Evolutionary conservation across 441 rosid species (phyloP), one percentile per base, ranked within the genome.

Genomic region (Gossypium laxum): DNA sequence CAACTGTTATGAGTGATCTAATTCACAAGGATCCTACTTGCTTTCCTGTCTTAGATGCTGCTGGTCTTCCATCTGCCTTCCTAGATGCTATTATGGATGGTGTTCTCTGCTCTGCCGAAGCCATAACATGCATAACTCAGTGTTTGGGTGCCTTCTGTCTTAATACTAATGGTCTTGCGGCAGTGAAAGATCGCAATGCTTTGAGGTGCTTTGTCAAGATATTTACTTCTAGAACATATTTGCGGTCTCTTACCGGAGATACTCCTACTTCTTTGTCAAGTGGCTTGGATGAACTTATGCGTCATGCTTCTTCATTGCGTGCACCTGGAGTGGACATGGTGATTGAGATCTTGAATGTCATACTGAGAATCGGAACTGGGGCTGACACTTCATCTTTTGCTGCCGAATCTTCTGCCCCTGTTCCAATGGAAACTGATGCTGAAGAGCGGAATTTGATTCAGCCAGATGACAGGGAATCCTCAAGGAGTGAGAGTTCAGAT

Each of bases 21-120:
- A 92, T 94, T 80, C 99, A 94, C 86, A 92, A 92, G 82, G 99
- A 94, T 77, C 99, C 97, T 67, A 94, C 97, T n/a, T 87, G 95
- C 79, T 94, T 84, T 82, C 77, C 92, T 75, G 82, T 91, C 61
- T 83, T 94, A 71, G 96, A 94, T 83, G 94, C 89, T 19, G 90
- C 91, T 79, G 96, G 96, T 73, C 87, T 94, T 75, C 96, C 98
- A 74, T 85, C 99, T 84, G 89, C 97, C 50, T 92, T 95, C 76
- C 83, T 92, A 75, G 96, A 92, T 81, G 89, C 98, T 77, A 89
- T 95, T 72, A 84, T 86, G 89, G 97, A 90, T 83, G 93, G 90
- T 73, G 89, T 88, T 63, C 74, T 90, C n/a, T 90, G 89, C 82
- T 94, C 98, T 74, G 82, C 96, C n/a, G 95, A 94, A 73, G 99